Percentiles rank a stretch among this genome's conserved stretches.
These are phyloP conservation scores for Lophiotrema nucula DNA, from an alignment of 495 filamentous ascomycete genomes.

Conservation along the genomic window DNA sequence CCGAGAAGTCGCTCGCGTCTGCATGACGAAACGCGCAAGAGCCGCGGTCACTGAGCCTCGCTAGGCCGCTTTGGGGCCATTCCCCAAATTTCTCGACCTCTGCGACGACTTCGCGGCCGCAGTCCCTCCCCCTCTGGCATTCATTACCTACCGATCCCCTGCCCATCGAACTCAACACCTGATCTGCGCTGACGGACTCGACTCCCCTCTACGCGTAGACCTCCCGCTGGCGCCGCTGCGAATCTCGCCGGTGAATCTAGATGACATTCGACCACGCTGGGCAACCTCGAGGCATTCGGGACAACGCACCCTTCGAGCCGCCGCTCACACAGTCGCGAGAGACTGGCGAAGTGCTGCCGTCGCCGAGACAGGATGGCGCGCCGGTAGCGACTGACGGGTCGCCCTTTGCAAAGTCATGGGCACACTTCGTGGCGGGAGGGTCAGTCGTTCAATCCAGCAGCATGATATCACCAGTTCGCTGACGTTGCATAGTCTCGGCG, in stretches of 20 bases:
- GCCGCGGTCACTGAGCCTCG: neutral
- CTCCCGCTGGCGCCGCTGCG: no score
- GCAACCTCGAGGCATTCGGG: conserved; percentile 13
- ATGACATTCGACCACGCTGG: conserved; percentile 31
- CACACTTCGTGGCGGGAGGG: conserved; percentile 87
- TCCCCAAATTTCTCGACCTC: neutral
- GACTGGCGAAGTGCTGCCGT: conserved; percentile 56
- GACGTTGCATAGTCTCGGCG: conserved; percentile 61
- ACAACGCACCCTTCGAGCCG: conserved; percentile 13
- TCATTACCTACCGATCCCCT: no score
- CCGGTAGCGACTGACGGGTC: conserved; percentile 42
- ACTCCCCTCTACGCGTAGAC: no score
- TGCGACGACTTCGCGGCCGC: neutral
- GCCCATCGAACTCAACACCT: no score
- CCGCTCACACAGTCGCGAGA: conserved; percentile 57
- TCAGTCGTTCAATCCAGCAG: conserved; percentile 42
- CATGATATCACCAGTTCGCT: conserved; percentile 11
- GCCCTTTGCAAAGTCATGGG: conserved; percentile 74
- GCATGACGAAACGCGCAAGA: neutral
- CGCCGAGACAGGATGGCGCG: conserved; percentile 39
- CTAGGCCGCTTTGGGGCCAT: neutral
- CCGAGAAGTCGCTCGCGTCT: neutral
- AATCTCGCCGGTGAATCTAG: no score
- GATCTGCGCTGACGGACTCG: no score
- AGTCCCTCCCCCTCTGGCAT: neutral